Evolutionary conservation across 2,329 filamentous ascomycete genomes (phyloP).

Genomic region (Xylariales sp.): DNA sequence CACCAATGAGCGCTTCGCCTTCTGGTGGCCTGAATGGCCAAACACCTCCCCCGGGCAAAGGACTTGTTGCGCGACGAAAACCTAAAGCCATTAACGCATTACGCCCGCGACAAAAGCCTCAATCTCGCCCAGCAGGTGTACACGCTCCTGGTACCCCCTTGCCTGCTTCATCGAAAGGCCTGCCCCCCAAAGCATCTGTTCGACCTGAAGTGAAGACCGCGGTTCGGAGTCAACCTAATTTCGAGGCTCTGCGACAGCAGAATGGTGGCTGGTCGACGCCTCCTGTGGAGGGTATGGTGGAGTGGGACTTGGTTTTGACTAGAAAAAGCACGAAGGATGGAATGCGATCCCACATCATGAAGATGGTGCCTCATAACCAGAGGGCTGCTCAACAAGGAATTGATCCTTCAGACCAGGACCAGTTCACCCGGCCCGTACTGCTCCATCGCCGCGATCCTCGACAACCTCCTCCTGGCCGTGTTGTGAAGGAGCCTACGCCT

Average conservation of each 20-base stretch:
- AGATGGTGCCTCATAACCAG: slow-evolving; percentile 57
- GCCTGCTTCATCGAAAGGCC: slow-evolving; percentile 20
- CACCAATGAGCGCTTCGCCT: slow-evolving; percentile 38
- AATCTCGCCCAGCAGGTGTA: slow-evolving; percentile 26
- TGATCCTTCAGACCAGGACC: slow-evolving; percentile 64
- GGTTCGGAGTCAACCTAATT: slow-evolving; percentile 22
- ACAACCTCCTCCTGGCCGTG: slow-evolving; percentile 59
- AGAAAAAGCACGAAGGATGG: slow-evolving; percentile 77
- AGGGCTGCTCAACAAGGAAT: slow-evolving; percentile 41
- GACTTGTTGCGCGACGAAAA: slow-evolving; percentile 36
- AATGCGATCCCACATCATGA: slow-evolving; percentile 82
- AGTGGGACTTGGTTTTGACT: slow-evolving; percentile 73
- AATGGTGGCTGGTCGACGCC: slow-evolving; percentile 57
- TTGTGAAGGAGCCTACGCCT: slow-evolving; percentile 55
- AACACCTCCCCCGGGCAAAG: slow-evolving; percentile 38
- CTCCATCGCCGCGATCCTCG: slow-evolving; percentile 85
- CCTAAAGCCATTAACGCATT: slow-evolving; percentile 55
- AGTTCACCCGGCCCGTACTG: slow-evolving; percentile 84
- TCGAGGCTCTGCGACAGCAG: slow-evolving; percentile 38
- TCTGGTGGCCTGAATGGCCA: slow-evolving; percentile 40
- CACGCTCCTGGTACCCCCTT: slow-evolving; percentile 15
- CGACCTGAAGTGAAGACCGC: slow-evolving; percentile 17
- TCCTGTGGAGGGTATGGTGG: slow-evolving; percentile 33
- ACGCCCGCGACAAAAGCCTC: slow-evolving; percentile 54
- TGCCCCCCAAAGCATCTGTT: slow-evolving; percentile 10